Conservation (phyloP, 2,329 filamentous ascomycete genomes). For the Ploettnerulaceae sp. region DNA sequence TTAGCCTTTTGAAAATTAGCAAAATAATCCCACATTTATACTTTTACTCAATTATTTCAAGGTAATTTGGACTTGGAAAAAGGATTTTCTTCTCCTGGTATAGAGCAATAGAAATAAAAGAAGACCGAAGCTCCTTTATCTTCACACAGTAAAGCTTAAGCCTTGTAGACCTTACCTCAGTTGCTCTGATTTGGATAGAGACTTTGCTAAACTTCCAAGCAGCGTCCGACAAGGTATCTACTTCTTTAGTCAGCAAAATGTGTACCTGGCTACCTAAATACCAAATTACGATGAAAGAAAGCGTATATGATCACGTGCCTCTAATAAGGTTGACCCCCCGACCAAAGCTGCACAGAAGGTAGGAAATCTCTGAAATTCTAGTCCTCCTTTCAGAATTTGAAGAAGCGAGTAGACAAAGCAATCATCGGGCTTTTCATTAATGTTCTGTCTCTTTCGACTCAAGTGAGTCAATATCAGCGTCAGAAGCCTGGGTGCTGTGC, state of each 20-base stretch:
- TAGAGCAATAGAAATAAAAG: too few relatives aligned
- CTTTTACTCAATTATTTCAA: too few relatives aligned
- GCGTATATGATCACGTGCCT: constrained; percentile 40
- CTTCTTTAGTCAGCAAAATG: neutral
- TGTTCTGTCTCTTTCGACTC: constrained; percentile 31
- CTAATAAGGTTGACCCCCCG: constrained; percentile 56
- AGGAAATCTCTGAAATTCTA: constrained; percentile 54
- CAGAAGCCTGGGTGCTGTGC: constrained; percentile 52
- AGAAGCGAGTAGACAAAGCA: constrained; percentile 33
- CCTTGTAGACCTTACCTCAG: too few relatives aligned
- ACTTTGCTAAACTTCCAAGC: too few relatives aligned
- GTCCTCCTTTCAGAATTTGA: constrained; percentile 45
- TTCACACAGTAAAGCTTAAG: too few relatives aligned
- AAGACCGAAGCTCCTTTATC: too few relatives aligned
- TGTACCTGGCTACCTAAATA: too few relatives aligned
- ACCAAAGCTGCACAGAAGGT: constrained; percentile 57
- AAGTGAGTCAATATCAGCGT: constrained; percentile 49
- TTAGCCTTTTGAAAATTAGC: constrained; percentile 39
- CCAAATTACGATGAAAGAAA: neutral
- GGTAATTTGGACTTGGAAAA: too few relatives aligned
- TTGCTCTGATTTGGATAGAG: too few relatives aligned
- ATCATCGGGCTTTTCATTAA: constrained; percentile 28
- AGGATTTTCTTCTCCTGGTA: too few relatives aligned
- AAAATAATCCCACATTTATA: too few relatives aligned
- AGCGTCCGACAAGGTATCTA: neutral